phyloP scores from a whole-genome alignment of 495 filamentous ascomycete genomes.

The Immersiella caudata region DNA sequence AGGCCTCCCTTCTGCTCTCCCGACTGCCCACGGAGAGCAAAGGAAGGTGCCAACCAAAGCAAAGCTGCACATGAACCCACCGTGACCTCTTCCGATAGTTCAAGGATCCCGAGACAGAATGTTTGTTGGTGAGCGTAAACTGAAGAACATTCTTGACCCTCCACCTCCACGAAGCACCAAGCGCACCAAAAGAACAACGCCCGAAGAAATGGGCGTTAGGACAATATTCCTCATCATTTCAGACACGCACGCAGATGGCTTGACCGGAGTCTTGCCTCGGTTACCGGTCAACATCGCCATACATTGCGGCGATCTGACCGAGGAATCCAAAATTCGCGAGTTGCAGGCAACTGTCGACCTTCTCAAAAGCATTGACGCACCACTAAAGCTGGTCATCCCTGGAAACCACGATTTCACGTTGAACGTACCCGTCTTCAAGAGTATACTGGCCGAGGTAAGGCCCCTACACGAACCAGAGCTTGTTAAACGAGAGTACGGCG shows the following conservation, averaged over 20 bases:
- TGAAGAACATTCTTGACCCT: too few species aligned
- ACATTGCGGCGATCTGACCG: slow-evolving; percentile 74
- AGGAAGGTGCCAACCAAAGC: too few species aligned
- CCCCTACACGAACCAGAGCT: not conserved
- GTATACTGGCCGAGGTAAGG: not conserved
- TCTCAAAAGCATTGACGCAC: slow-evolving; percentile 57
- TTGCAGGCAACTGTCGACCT: slow-evolving; percentile 57
- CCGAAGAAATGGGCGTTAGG: not conserved
- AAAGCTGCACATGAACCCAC: too few species aligned
- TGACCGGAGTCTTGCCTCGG: slow-evolving; percentile 19
- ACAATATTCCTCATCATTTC: slow-evolving; percentile 61
- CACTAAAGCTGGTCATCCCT: slow-evolving; percentile 75
- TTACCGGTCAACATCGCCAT: slow-evolving; percentile 37
- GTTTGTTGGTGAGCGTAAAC: too few species aligned
- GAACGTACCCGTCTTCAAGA: slow-evolving; percentile 50
- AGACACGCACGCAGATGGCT: slow-evolving; percentile 47
- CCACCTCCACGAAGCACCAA: too few species aligned
- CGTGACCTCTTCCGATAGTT: too few species aligned
- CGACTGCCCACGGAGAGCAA: too few species aligned
- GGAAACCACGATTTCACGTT: slow-evolving; percentile 79
- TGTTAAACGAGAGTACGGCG: not conserved
- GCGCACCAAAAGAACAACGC: too few species aligned
- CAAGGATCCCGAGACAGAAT: too few species aligned
- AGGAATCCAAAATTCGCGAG: slow-evolving; percentile 57
- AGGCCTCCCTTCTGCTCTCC: too few species aligned